Evolutionary conservation across 768 basidiomycete genomes (phyloP), one percentile per base, ranked within the genome.

Genomic region (Chlorophyllum brunneum): DNA sequence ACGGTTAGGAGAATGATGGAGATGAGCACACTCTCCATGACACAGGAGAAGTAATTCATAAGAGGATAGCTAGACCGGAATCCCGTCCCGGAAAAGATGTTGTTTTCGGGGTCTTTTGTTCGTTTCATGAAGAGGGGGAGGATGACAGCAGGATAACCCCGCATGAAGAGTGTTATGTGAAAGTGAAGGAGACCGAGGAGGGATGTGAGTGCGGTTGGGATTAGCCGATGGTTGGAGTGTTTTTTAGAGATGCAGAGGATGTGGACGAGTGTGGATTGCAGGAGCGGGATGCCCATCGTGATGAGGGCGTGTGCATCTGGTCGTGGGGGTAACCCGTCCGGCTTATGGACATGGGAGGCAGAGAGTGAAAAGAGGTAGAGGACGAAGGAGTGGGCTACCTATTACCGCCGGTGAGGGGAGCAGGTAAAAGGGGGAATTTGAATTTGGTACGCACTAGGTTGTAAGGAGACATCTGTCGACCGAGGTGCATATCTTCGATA

Each of bases 361-460:
- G 85, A 83, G 1, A 83, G 81, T 0, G 85, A 80, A 67, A 88
- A 89, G 6, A 88, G 76, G 56, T 90, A 83, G 16, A 91, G 67
- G 27, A 88, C 72, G 64, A 89, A 88, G 1, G 86, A 82, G 58
- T 89, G 91, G 18, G 84, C 86, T 56, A 89, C 80, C 87, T 56
- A 88, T 57, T 40, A 50, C 15, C n/a, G n/a, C n/a, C n/a, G n/a
- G n/a, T n/a, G n/a, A n/a, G 29, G 52, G 8, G 39, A 58, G 51
- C 43, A 27, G 36, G 44, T 42, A n/a, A 41, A 43, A n/a, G 26
- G 5, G 39, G 18, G 29, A 51, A 48, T 46, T 11, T 30, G 29
- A 39, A 27, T 23, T 2, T 37, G 39, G 29, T 16, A 45, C 84
- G 34, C 60, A 89, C 88, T 57, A 90, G 61, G 59, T 89, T 89